Base-by-base conservation (phyloP, 2,329 filamentous ascomycete species). In the Colletotrichum liriopes region DNA sequence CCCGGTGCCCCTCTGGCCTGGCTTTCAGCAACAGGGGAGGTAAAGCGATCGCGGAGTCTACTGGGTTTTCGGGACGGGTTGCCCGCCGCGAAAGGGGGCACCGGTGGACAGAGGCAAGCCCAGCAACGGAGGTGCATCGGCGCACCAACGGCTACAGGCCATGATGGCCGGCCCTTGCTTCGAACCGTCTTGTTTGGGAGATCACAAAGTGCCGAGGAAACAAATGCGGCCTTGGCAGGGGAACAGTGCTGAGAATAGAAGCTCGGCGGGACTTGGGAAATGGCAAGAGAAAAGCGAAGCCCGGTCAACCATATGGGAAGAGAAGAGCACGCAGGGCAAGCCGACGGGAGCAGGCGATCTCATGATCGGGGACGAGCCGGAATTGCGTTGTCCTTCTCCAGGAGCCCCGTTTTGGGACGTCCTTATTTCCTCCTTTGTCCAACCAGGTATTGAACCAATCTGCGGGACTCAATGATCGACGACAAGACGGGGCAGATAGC, bases 401-500 rank as follows among this genome's bases (percentile, higher is more conserved):
- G 54, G 20, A 49, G 7, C 41, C 52, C 65, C 59, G 12, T 32
- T 49, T 59, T 67, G 35, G 64, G 56, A 49, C 55, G 69, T 39
- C 14, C 35, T 49, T 52, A 16, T 69, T 69, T 69, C 65, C 65
- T 59, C 45, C 60, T 72, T 72, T 8, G 69, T 47, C 69, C 29
- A 41, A 18, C 59, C 52, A 49, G 32, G 65, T 16, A 64, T 55
- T 32, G 52, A 49, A 29, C 58, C 65, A 72, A 72, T 72, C 59
- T 72, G 65, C 59, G 65, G 69, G 45, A 60, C 54, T 67, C 59
- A 69, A 72, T 72, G 69, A 72, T 72, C 69, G 69, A 69, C 69
- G 39, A 47, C 11, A 26, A 64, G 45, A 55, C 54, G 65, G 69
- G 69, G 69, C 60, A 47, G 52, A 43, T 60, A 47, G 59, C 60